Conservation (phyloP, 2,329 filamentous ascomycete genomes). For the Monosporascus ibericus region DNA sequence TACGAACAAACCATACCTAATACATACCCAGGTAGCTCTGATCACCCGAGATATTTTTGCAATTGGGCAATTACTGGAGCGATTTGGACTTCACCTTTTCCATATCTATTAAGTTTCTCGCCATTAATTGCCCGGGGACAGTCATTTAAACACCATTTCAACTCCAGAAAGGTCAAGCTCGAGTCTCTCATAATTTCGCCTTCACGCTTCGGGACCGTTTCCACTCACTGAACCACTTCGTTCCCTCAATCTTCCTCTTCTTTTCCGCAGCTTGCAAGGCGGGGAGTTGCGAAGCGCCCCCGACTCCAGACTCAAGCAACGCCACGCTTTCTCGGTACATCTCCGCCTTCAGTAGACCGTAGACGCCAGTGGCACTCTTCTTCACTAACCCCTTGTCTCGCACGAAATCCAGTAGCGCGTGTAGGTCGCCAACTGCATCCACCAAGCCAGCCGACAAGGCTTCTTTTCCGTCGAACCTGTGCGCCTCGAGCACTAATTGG, state of each 20-base stretch:
- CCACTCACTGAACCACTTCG: conserved; percentile 42
- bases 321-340: conserved; percentile 64
- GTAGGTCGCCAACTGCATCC: conserved; percentile 51
- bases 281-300: conserved; percentile 1
- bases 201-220: conserved; percentile 34
- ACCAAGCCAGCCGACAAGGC: conserved; percentile 63
- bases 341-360: conserved; percentile 66
- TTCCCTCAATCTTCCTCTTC: conserved; percentile 40
- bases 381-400: conserved; percentile 50
- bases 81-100: no score
- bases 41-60: no score
- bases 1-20: no score
- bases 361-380: conserved; percentile 61
- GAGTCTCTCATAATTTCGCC: conserved; percentile 30
- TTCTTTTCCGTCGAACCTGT: conserved; percentile 56
- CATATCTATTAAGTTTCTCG: no score
- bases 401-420: conserved; percentile 57
- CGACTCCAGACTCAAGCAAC: conserved; percentile 41
- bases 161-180: neutral
- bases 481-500: conserved; percentile 65
- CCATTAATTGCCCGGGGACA: neutral
- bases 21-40: no score
- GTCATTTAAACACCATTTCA: neutral
- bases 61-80: no score
- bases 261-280: conserved; percentile 44